Evolutionary conservation across 257 asterid genomes (phyloP).

Genomic region (Mentha longifolia): DNA sequence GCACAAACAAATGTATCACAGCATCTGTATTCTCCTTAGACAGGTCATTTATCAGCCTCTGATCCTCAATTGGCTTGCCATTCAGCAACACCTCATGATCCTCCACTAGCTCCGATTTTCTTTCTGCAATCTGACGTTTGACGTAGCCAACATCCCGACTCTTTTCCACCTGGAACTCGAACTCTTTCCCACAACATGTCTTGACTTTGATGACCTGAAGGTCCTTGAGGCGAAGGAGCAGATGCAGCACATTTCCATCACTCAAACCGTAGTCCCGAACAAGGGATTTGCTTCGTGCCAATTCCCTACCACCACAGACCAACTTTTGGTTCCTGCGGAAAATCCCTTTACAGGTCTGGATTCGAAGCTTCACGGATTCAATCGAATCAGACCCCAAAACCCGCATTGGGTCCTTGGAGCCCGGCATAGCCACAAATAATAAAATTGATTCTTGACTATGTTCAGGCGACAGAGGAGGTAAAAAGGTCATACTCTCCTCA

Average conservation of each 20-base stretch:
- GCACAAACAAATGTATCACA: slow-evolving; percentile 79
- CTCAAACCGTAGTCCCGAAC: slow-evolving; percentile 77
- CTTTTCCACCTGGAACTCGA: slow-evolving; percentile 70
- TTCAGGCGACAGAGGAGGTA: slow-evolving; percentile 47
- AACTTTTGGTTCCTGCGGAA: slow-evolving; percentile 71
- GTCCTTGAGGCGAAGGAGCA: slow-evolving; percentile 75
- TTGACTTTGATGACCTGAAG: slow-evolving; percentile 67
- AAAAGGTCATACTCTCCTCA: slow-evolving; percentile 49
- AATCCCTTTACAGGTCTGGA: slow-evolving; percentile 75
- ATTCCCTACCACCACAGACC: slow-evolving; percentile 82
- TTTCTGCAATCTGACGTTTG: slow-evolving; percentile 69
- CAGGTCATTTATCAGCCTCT: slow-evolving; percentile 70
- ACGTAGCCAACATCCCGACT: slow-evolving; percentile 74
- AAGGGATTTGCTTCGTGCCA: slow-evolving; percentile 75
- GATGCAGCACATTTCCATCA: slow-evolving; percentile 80
- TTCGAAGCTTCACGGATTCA: slow-evolving; percentile 71
- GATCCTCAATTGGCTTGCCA: slow-evolving; percentile 77
- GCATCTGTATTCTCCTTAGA: slow-evolving; percentile 63
- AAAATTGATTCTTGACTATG: slow-evolving; percentile 59
- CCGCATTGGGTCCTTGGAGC: slow-evolving; percentile 72
- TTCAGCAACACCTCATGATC: slow-evolving; percentile 77
- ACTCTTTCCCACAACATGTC: slow-evolving; percentile 78
- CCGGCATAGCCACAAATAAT: slow-evolving; percentile 68
- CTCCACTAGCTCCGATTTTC: slow-evolving; percentile 44
- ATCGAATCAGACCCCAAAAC: slow-evolving; percentile 77